Conservation (phyloP, 805 yeast species). For the Ogataea philodendri region DNA sequence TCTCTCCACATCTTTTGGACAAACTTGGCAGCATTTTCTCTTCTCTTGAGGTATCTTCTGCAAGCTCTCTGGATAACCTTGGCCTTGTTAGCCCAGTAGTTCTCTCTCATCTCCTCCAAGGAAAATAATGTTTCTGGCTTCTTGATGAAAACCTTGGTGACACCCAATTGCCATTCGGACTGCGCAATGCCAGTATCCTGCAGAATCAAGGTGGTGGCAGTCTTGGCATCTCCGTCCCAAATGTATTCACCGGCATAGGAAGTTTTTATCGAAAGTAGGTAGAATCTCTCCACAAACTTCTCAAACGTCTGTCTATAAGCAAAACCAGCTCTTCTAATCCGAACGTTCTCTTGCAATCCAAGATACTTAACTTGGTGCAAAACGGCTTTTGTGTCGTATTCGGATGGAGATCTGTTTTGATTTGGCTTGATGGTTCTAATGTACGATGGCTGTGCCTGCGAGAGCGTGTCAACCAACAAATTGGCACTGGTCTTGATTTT, state of each 20-base stretch:
- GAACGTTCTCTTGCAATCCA: slow-evolving; percentile 94
- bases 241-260: slow-evolving; percentile 84
- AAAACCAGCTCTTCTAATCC: slow-evolving; percentile 97
- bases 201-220: slow-evolving; percentile 52
- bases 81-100: slow-evolving; percentile 98
- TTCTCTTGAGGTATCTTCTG: slow-evolving; percentile 76
- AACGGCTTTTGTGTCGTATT: slow-evolving; percentile 85
- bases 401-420: slow-evolving; percentile 86
- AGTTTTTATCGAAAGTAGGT: slow-evolving; percentile 79
- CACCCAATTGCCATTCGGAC: slow-evolving; percentile 87
- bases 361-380: slow-evolving; percentile 93
- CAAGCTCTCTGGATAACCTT: slow-evolving; percentile 96
- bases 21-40: slow-evolving; percentile 80
- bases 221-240: slow-evolving; percentile 53
- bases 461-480: slow-evolving; percentile 80
- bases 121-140: slow-evolving; percentile 97
- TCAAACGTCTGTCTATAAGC: slow-evolving; percentile 97
- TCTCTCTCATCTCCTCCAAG: slow-evolving; percentile 92
- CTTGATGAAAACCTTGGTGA: slow-evolving; percentile 88
- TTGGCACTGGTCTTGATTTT: slow-evolving; percentile 92
- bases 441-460: slow-evolving; percentile 91
- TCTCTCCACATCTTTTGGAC: slow-evolving; percentile 84
- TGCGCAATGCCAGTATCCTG: slow-evolving; percentile 63
- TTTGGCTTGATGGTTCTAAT: slow-evolving; percentile 98
- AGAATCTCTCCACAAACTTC: slow-evolving; percentile 92